Base-by-base conservation (phyloP, 208 protist species). In the Acanthamoeba quina region DNA sequence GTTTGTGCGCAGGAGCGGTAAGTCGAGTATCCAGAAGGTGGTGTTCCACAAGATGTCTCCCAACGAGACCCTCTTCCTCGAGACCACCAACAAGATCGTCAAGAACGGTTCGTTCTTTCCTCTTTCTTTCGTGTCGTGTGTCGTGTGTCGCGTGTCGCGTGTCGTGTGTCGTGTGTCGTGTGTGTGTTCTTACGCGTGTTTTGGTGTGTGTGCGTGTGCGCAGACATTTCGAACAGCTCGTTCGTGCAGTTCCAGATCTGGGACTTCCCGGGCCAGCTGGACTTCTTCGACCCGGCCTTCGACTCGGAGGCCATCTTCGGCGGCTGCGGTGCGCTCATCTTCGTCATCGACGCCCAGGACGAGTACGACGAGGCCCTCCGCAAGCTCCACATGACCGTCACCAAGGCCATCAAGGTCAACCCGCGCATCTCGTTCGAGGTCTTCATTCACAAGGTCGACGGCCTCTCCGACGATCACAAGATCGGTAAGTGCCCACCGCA, bases 21-120 rank as follows among this genome's bases (percentile, higher is more conserved):
- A 99, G 95, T 97, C 98, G 64, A 97, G 94, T 31, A 99, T 99
- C 72, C 97, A 98, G 94, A 97, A 98, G 80, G 98, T 99, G 2
- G 98, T 99, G 21, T 99, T 98, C 76, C 98, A 98, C 90, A 98
- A 98, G 95, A 98, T 98, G 97, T 97, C 96, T 7, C 98, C 98
- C 70, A 97, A 99, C 83, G 98, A 99, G 92, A 99, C 98, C n/a
- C 94, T 98, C 47, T 98, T 98, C 93, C 96, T 99, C 29, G 98
- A 99, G 70, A 97, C 72, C 47, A 98, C 98, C 24, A 96, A 78
- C 58, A 98, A 98, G 70, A 95, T 98, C n/a, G 93, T 98, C n/a
- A 97, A 97, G 58, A 96, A 95, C 80, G 96, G 95, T 97, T 52
- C 44, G 90, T 74, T 52, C 3, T 82, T 60, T 37, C 19, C 24